Evolutionary conservation across 352 stramenopile species (phyloP), one percentile per base, ranked within the genome.

Genomic region (Bremia lactucae): DNA sequence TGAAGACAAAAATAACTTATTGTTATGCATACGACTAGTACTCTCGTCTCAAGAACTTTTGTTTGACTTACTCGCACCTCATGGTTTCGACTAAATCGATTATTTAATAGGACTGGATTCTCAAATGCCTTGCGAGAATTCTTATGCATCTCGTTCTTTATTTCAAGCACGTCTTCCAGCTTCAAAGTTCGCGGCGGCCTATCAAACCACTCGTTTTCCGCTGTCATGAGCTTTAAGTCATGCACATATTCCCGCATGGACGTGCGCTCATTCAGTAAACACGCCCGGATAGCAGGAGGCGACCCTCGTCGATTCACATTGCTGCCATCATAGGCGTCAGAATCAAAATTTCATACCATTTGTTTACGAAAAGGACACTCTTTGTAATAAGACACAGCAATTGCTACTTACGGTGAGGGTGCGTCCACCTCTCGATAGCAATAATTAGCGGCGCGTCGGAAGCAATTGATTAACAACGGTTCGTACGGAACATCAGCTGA

Each of bases 371-470:
- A 13, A 29, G 8, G 2, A 7, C 24, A 29, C 24, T 29, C 24
- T 37, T 2, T 6, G 36, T 18, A n/a, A 52, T 8, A n/a, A 24
- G 38, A 31, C 42, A 25, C 14, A 52, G 37, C 31, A 40, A 22
- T 1, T 25, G 18, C 52, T 53, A 20, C 36, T 62, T 87, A 93
- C 81, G 81, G 81, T 6, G 81, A 87, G 24, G 81, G 81, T 0
- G 83, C 76, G 52, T 93, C 81, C 24, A 88, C 59, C 52, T 93
- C 81, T n/a, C 78, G 77, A 52, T 89, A 90, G 55, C 71, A 85
- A 44, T 93, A 93, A 38, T 75, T 90, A 9, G 78, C 65, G 8
- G 81, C 81, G 29, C 81, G 72, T 41, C 81, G 78, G 49, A 93
- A 93, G 52, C 77, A 87, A 35, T 83, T 90, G 16, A 70, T 50